Conservation (phyloP, 164 flowering plant species). For the Umbilicus rupestris region DNA sequence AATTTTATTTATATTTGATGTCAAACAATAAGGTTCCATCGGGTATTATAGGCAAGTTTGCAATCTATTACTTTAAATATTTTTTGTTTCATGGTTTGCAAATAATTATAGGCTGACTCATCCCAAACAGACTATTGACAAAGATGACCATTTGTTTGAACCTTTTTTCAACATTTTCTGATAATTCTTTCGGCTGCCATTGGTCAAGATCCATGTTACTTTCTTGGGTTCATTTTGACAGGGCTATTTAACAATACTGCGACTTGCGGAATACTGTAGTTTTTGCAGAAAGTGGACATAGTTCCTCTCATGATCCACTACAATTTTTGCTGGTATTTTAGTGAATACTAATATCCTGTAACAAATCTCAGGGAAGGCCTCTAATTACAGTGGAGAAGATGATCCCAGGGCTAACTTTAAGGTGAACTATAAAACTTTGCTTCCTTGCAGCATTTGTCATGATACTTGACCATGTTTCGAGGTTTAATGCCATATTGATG, state of each 20-base stretch:
- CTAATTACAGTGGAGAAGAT: background rate
- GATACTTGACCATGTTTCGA: background rate
- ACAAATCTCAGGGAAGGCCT: background rate
- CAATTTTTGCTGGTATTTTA: background rate
- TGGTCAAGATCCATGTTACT: background rate
- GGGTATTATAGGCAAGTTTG: background rate
- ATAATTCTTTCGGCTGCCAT: no score
- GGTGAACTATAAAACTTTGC: background rate
- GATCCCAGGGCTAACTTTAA: background rate
- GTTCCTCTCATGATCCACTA: background rate
- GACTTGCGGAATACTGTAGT: background rate
- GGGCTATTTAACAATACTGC: background rate
- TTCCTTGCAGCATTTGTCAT: background rate
- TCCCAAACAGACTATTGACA: background rate
- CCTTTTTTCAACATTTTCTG: background rate
- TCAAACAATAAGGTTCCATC: background rate
- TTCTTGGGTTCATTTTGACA: background rate
- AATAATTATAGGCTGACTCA: background rate
- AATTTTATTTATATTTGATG: background rate
- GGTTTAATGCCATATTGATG: constrained; percentile 6
- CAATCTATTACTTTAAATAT: background rate
- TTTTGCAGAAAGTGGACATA: background rate
- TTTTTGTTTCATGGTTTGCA: background rate
- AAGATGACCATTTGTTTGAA: background rate
- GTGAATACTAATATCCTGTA: background rate